Evolutionary conservation across 2,329 filamentous ascomycete species (phyloP).

Genomic region (Stemphylium beticola): DNA sequence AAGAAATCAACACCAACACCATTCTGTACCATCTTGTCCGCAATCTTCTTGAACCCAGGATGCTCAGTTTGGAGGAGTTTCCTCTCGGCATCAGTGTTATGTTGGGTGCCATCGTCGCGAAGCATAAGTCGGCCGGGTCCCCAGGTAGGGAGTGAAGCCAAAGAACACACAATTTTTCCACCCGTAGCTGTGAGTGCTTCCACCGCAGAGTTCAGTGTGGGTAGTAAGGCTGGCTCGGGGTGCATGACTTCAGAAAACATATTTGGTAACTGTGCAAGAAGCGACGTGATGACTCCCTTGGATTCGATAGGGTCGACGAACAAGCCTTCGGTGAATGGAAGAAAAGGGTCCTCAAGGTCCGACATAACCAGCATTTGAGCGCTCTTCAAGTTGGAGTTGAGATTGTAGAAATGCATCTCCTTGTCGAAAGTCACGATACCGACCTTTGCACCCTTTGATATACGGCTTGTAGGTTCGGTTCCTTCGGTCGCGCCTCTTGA

Average conservation of each 20-base stretch:
- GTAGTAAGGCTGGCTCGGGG: slow-evolving; percentile 85
- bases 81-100: slow-evolving; percentile 83
- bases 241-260: slow-evolving; percentile 90
- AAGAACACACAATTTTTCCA: slow-evolving; percentile 88
- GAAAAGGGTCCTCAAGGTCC: slow-evolving; percentile 94
- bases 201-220: slow-evolving; percentile 81
- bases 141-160: slow-evolving; percentile 88
- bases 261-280: slow-evolving; percentile 81
- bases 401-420: slow-evolving; percentile 97
- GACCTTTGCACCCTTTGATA: slow-evolving; percentile 83
- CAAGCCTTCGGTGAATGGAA: slow-evolving; percentile 86
- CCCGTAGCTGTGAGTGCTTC: slow-evolving; percentile 85
- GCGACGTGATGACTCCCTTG: slow-evolving; percentile 82
- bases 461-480: slow-evolving; percentile 59
- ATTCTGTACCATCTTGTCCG: slow-evolving; percentile 83
- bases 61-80: slow-evolving; percentile 92
- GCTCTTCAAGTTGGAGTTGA: slow-evolving; percentile 78
- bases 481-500: slow-evolving; percentile 54
- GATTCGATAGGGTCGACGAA: slow-evolving; percentile 96
- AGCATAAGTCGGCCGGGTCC: slow-evolving; percentile 85
- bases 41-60: slow-evolving; percentile 82
- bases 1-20: slow-evolving; percentile 95
- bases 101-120: slow-evolving; percentile 85
- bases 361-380: slow-evolving; percentile 99
- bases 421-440: slow-evolving; percentile 97